Base-by-base conservation (phyloP, 2,329 filamentous ascomycete species). In the Aureobasidium musti region DNA sequence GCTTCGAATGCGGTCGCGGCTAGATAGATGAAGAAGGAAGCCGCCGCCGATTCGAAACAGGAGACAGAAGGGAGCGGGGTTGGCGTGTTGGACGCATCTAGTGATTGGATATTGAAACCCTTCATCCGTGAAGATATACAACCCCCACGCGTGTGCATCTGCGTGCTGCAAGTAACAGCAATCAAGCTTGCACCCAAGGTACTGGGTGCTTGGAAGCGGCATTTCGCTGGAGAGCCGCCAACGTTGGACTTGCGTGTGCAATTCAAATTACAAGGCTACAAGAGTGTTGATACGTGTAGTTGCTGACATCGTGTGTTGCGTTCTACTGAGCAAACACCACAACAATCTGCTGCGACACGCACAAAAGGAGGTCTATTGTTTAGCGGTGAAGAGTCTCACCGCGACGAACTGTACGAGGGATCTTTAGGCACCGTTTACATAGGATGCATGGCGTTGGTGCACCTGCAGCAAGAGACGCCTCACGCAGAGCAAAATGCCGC, bases 151-250 rank as follows among this genome's bases (percentile, higher is more conserved):
- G 23, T 47, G 49, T 63, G 61, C 47, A 35, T 53, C 61, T 53
- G 61, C 39, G 45, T 33, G 61, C 47, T 64, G 61, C 61, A 45
- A 45, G 61, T 35, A 64, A 54, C 61, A 53, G 49, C 47, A 64
- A 45, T n/a, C 49, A 54, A 53, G 47, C 49, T 54, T 54, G 30
- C 23, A 35, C 45, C n/a, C 37, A 21, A 37, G 61, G 35, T 52
- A 52, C 35, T 52, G 35, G 28, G 21, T 52, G 52, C 47, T 45
- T 59, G 30, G 26, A 33, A 53, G 59, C 33, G 59, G 45, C 47
- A 63, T 43, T 63, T 49, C 43, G 33, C 59, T 47, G n/a, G 59
- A 50, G 43, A 50, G 45, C 45, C 43, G 45, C 41, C 6, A n/a
- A 39, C 19, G 17, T 23, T 23, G 30, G 14, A 13, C 39, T 35